These are phyloP conservation scores for Clonostachys sp. DNA, from an alignment of 2,329 filamentous ascomycete species.

Conservation along the genomic window DNA sequence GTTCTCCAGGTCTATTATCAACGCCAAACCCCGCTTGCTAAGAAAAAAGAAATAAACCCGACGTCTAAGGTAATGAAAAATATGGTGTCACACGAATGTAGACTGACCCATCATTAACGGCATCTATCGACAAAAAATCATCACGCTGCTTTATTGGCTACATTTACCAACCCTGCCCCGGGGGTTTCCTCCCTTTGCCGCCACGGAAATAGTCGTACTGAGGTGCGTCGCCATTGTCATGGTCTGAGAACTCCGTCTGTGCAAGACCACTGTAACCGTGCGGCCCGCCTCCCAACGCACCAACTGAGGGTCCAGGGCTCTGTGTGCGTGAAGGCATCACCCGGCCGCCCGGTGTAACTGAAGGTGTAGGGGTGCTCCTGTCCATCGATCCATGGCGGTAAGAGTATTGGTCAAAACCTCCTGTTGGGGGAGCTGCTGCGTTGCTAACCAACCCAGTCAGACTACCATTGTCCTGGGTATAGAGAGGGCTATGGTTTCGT, in stretches of 20 bases:
- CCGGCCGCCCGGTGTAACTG: neutral
- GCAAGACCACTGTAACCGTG: conserved; percentile 56
- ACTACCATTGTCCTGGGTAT: conserved; percentile 47
- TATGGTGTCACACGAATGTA: too few species aligned
- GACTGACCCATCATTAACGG: too few species aligned
- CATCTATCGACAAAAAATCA: too few species aligned
- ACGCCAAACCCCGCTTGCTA: too few species aligned
- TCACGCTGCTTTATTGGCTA: too few species aligned
- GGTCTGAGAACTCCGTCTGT: conserved; percentile 40
- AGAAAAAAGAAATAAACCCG: too few species aligned
- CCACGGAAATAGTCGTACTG: conserved; percentile 55
- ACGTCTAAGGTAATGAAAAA: too few species aligned
- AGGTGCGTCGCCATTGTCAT: conserved; percentile 31
- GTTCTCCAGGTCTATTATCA: too few species aligned
- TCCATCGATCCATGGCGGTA: conserved; percentile 10
- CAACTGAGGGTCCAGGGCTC: conserved; percentile 34
- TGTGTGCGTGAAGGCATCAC: conserved; percentile 8
- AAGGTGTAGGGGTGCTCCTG: conserved; percentile 6
- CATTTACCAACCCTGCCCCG: conserved; percentile 33
- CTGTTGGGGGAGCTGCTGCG: conserved; percentile 46
- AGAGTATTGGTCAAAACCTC: conserved; percentile 16
- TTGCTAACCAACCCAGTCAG: conserved; percentile 45
- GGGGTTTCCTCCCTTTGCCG: conserved; percentile 17
- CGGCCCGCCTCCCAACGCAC: conserved; percentile 53
- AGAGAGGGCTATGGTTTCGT: conserved; percentile 41